Conservation (phyloP, 2,329 filamentous ascomycete genomes). For the Aspergillus awamori region DNA sequence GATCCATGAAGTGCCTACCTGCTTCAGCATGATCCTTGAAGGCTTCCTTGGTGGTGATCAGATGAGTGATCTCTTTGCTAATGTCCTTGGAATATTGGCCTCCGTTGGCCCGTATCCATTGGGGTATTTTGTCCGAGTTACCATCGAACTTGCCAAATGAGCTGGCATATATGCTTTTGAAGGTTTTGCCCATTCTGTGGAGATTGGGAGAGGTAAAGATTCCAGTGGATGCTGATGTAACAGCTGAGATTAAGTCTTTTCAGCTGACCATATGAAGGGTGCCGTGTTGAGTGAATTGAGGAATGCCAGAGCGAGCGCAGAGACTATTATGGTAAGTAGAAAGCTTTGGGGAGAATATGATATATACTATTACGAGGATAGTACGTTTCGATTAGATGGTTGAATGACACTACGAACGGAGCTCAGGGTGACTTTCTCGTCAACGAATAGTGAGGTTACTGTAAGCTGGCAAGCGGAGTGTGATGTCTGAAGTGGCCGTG, state of each 20-base stretch:
- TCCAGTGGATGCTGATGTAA: background rate
- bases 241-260: background rate
- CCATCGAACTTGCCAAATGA: constrained; percentile 61
- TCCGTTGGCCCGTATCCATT: constrained; percentile 67
- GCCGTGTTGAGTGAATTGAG: too few species aligned
- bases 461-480: background rate
- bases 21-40: constrained; percentile 56
- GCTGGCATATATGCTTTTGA: constrained; percentile 59
- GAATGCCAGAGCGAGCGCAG: too few species aligned
- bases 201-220: background rate
- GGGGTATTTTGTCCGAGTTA: constrained; percentile 59
- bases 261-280: too few species aligned
- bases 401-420: background rate
- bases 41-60: constrained; percentile 67
- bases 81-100: constrained; percentile 61
- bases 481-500: background rate
- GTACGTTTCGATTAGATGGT: background rate
- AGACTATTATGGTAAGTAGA: too few species aligned
- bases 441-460: background rate
- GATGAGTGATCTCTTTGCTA: constrained; percentile 66
- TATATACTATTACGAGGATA: too few species aligned
- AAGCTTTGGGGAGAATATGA: too few species aligned
- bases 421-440: background rate
- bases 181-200: constrained; percentile 44
- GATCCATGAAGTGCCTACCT: constrained; percentile 31